These are phyloP conservation scores for Rickenella mellea DNA, from an alignment of 768 basidiomycete species.

Conservation along the genomic window DNA sequence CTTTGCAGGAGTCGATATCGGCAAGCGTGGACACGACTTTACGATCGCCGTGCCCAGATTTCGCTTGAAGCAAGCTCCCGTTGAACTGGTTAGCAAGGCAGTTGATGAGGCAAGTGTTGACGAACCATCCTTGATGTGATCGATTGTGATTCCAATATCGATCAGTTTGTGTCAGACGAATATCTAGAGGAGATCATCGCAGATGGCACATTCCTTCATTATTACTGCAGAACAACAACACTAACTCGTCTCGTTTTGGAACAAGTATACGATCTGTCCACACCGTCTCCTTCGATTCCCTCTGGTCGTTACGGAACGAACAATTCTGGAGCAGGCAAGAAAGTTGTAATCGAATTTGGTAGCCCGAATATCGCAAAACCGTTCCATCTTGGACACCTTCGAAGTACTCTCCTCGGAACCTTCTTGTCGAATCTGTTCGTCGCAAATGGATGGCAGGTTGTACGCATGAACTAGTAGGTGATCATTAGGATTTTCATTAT, in stretches of 20 bases:
- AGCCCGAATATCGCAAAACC: constrained; percentile 36
- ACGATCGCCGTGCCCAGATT: constrained; percentile 38
- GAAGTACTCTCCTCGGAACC: constrained; percentile 32
- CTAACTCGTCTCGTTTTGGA: constrained; percentile 23
- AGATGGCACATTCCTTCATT: constrained; percentile 16
- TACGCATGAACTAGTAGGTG: constrained; percentile 26
- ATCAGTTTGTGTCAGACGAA: constrained; percentile 29
- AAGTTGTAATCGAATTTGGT: constrained; percentile 25
- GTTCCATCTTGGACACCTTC: constrained; percentile 32
- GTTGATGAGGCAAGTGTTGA: constrained; percentile 20
- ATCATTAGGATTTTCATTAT: not conserved
- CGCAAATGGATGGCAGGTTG: constrained; percentile 27
- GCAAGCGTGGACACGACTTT: constrained; percentile 35
- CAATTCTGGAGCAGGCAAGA: constrained; percentile 22
- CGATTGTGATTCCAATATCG: not conserved
- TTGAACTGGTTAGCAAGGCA: constrained; percentile 28
- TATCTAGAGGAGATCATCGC: constrained; percentile 18
- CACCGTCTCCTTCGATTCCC: too few species aligned
- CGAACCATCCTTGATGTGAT: not conserved
- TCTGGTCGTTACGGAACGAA: constrained; percentile 23
- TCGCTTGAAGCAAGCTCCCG: constrained; percentile 32
- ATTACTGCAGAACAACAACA: constrained; percentile 12
- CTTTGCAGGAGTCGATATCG: constrained; percentile 32
- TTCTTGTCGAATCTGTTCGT: constrained; percentile 30
- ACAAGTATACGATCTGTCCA: constrained; percentile 19